Conservation (phyloP, 768 basidiomycete species). For the Podaxis mareebaensis region DNA sequence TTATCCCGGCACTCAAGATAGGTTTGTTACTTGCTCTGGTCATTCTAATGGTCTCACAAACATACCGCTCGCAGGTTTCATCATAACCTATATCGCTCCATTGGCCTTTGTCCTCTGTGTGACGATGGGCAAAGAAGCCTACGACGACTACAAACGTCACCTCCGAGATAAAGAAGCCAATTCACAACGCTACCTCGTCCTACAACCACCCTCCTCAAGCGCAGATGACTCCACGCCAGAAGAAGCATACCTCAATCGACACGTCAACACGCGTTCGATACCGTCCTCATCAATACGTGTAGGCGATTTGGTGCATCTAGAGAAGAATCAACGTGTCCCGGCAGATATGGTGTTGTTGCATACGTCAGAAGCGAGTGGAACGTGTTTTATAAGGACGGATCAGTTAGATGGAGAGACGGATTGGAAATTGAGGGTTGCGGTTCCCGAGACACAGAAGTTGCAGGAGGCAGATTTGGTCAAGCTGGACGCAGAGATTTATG, state of each 20-base stretch:
- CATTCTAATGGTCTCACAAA: background rate
- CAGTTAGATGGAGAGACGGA: slow-evolving; percentile 99
- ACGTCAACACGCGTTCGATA: slow-evolving; percentile 66
- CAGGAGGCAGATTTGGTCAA: slow-evolving; percentile 52
- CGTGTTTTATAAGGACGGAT: slow-evolving; percentile 97
- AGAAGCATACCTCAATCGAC: slow-evolving; percentile 45
- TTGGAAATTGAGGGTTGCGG: slow-evolving; percentile 94
- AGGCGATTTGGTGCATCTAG: slow-evolving; percentile 86
- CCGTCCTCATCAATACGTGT: slow-evolving; percentile 89
- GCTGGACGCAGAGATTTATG: slow-evolving; percentile 89
- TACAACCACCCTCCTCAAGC: slow-evolving; percentile 53
- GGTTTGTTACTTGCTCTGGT: slow-evolving; percentile 49
- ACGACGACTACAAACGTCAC: slow-evolving; percentile 95
- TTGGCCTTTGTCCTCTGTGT: slow-evolving; percentile 93
- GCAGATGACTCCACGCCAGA: slow-evolving; percentile 35
- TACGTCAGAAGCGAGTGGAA: slow-evolving; percentile 87
- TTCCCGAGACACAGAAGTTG: slow-evolving; percentile 79
- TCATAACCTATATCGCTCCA: slow-evolving; percentile 94
- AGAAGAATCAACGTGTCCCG: slow-evolving; percentile 97
- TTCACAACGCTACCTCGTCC: slow-evolving; percentile 84
- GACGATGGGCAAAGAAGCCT: slow-evolving; percentile 99
- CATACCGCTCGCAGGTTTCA: slow-evolving; percentile 63
- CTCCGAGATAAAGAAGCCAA: slow-evolving; percentile 94
- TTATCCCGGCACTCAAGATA: slow-evolving; percentile 94
- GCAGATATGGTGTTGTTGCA: slow-evolving; percentile 89